Base-by-base conservation (phyloP, 31 red algal species). In the Porphyra umbilicalis region DNA sequence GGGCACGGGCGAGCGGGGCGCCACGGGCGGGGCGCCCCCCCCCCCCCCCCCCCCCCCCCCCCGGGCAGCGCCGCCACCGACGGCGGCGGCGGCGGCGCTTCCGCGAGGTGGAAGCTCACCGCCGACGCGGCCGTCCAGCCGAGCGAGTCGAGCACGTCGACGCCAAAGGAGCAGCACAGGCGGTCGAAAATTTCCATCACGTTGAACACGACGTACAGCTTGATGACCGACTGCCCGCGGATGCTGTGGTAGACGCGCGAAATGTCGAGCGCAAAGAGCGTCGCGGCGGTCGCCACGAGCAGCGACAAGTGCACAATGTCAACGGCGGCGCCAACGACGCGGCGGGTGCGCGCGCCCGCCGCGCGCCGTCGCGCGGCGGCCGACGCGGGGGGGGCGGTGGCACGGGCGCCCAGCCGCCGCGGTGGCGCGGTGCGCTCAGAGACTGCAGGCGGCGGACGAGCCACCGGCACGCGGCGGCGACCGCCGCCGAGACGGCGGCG, bases 161-260 rank as follows among this genome's bases (percentile, higher is more conserved):
- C 85, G 7, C 94, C 94, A 90, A 97, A 97, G 14, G 87, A 90
- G 75, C 85, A 86, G 82, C 88, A 90, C 16, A 97, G 76, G 9
- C 90, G 81, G 75, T 97, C 94, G 80, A 97, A 93, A 71, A 97
- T 97, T 77, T 97, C 94, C 76, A 97, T 91, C 30, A 91, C 91
- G 74, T 97, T 97, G 80, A 93, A 97, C 36, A 97, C 85, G 34
- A 97, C 94, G 36, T 97, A 97, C 31, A 97, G 76, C 76, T 97
- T 97, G 85, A 97, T 93, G 74, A 91, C 80, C 9, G 81, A 84
- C 82, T 97, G 94, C 35, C 90, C 94, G n/a, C 94, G 90, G 79
- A 93, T 97, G 79, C 84, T 93, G 75, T 97, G 94, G 80, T 93
- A 97, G 42, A 93, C 86, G 75, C 90, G 84, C 38, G 85, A 89